Evolutionary conservation across 306 rosid genomes (phyloP), one percentile per base, ranked within the genome.

Genomic region (Medicago ruthenica): DNA sequence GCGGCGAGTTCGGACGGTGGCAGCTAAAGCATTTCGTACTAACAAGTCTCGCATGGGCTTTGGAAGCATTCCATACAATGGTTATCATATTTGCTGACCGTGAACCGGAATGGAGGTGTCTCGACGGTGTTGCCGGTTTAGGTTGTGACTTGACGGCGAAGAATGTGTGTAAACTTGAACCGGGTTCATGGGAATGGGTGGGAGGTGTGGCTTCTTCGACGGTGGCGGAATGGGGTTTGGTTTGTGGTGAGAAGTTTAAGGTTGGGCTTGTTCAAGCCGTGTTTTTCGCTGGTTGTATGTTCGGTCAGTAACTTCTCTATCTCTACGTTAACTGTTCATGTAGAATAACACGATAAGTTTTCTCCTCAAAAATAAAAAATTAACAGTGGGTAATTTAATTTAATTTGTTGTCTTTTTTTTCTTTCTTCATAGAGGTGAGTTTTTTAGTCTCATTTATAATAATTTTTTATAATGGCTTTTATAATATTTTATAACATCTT

Each of bases 31-130:
- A 94, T 87, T 94, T 94, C 67, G 87, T 92, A 22, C 67, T 94
- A 0, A 91, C 98, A 2, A 88, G 82, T 78, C 82, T 94, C 22
- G 98, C 98, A 1, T 94, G 98, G 98, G 95, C 96, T 0, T 85
- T 94, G 7, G 98, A 94, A 81, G 96, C 93, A 0, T 94, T 94
- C 61, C 98, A 94, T 81, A 92, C 98, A n/a, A 91, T 94, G 98
- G 90, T 94, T 9, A 90, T 94, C 88, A 94, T 94, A 27, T 94
- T 94, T 14, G 96, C 98, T 0, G 98, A 94, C 80, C 84, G 87
- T 0, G 89, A 94, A 24, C 95, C 96, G 1, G 80, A 63, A 1
- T 91, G 92, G 94, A 73, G 83, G 21, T 94, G 97, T 75, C 58
- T 73, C 2, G 50, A 27, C 0, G 82, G 85, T 0, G 47, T 22